Evolutionary conservation across 164 flowering plant genomes (phyloP).

Genomic region (Piper betle): DNA sequence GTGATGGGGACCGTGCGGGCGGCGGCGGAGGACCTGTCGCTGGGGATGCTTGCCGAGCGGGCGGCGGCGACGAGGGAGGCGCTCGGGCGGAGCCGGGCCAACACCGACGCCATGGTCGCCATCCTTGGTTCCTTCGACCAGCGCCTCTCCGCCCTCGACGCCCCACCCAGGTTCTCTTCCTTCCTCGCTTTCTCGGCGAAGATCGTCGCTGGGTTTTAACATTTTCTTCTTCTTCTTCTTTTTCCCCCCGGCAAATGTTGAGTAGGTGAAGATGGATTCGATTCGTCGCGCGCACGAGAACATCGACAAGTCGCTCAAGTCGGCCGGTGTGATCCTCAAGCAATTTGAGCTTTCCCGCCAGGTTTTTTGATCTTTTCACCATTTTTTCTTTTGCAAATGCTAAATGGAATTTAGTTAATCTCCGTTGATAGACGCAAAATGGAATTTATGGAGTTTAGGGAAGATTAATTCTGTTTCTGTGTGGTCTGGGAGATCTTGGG

Average conservation of each 20-base stretch:
- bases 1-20: too few species aligned
- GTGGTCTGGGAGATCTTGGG: too few species aligned
- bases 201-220: not conserved
- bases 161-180: slow-evolving; percentile 62
- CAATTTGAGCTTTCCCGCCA: slow-evolving; percentile 76
- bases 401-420: too few species aligned
- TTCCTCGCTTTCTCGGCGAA: not conserved
- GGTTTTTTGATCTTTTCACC: slow-evolving; percentile 24
- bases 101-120: slow-evolving; percentile 71
- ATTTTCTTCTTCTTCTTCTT: not conserved
- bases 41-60: slow-evolving; percentile 51
- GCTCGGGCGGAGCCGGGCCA: slow-evolving; percentile 71
- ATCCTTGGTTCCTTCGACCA: slow-evolving; percentile 90
- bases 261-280: slow-evolving; percentile 72
- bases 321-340: slow-evolving; percentile 70
- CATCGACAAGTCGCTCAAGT: slow-evolving; percentile 82
- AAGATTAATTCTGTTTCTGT: too few species aligned
- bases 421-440: too few species aligned
- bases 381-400: not conserved
- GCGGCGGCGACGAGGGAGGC: slow-evolving; percentile 58
- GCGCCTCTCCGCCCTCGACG: slow-evolving; percentile 95
- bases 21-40: too few species aligned
- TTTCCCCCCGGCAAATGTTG: not conserved
- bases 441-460: too few species aligned
- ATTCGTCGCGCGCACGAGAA: slow-evolving; percentile 89